Base-by-base conservation (phyloP, 78 protist genomes). In the slime mould (Dictyostelium discoideum) region DNA sequence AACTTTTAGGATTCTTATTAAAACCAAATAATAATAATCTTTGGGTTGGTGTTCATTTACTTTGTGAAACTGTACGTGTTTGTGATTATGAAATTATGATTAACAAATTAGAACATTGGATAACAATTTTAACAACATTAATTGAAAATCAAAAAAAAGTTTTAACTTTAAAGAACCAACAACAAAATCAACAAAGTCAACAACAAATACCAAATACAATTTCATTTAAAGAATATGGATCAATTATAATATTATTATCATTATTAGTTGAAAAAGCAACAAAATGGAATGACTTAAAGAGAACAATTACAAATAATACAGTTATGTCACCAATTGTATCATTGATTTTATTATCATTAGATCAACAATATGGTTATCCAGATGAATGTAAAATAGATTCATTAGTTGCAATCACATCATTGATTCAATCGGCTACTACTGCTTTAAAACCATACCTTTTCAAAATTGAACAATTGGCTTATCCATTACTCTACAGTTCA, bases 51-150 rank as follows among this genome's bases (percentile, higher is more conserved):
- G n/a, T 90, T 29, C 72, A 69, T 24, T 46, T 90, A n/a, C 29
- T 90, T 50, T 26, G 63, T 26, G 95, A 90, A 26, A 90, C 95
- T 39, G 84, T 90, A 65, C 32, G 95, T 32, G 88, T 90, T 9
- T 80, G 84, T 26, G 84, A 90, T n/a, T 90, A 90, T 72, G 88
- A 90, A 10, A 26, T 73, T 2, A 77, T 90, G 78, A 7, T 37
- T 5, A 8, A 32, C 5, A 32, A 90, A 16, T 14, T 37, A 4
- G 88, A 90, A 6, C 83, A 26, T 16, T 90, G 95, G 95, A 54
- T 46, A 3, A 65, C 24, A 13, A 0, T 82, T 2, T 50, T 90
- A 22, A 54, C 72, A 2, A 24, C 16, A 0, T 32, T 84, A 4
- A 44, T 63, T 24, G 87, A 84, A 39, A 24, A 16, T 13, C 87